Conservation (phyloP, 1,139 yeast genomes). For the Pichia sp. region DNA sequence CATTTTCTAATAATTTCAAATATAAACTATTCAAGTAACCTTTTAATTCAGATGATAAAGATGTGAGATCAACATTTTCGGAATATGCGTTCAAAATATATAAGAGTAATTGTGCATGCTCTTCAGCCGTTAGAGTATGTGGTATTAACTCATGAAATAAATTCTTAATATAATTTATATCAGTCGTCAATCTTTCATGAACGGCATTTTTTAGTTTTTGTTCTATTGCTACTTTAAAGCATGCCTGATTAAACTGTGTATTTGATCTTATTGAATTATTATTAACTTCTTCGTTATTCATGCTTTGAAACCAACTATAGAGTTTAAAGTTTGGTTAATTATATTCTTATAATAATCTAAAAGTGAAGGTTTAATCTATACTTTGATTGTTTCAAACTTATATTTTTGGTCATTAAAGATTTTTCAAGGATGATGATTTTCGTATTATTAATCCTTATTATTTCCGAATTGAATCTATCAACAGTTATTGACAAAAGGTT, state of each 20-base stretch:
- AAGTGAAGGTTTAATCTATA: too few species aligned
- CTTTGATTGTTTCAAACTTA: too few species aligned
- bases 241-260: neutral
- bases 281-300: too few species aligned
- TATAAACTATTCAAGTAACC: conserved; percentile 6
- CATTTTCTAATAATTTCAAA: neutral
- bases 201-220: neutral
- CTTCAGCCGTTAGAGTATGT: neutral
- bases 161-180: conserved; percentile 4
- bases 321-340: too few species aligned
- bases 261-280: too few species aligned
- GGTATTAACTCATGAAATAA: neutral
- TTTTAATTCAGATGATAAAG: conserved; percentile 1
- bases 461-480: too few species aligned
- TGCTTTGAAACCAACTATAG: too few species aligned
- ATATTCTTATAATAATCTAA: too few species aligned
- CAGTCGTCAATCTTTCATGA: conserved; percentile 1
- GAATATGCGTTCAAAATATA: conserved; percentile 3
- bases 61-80: neutral
- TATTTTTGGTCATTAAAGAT: too few species aligned
- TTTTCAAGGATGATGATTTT: too few species aligned
- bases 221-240: neutral
- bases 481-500: too few species aligned
- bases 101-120: neutral
- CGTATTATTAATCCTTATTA: too few species aligned